Evolutionary conservation across 2,329 filamentous ascomycete genomes (phyloP).

Genomic region (Colletotrichum sp.): DNA sequence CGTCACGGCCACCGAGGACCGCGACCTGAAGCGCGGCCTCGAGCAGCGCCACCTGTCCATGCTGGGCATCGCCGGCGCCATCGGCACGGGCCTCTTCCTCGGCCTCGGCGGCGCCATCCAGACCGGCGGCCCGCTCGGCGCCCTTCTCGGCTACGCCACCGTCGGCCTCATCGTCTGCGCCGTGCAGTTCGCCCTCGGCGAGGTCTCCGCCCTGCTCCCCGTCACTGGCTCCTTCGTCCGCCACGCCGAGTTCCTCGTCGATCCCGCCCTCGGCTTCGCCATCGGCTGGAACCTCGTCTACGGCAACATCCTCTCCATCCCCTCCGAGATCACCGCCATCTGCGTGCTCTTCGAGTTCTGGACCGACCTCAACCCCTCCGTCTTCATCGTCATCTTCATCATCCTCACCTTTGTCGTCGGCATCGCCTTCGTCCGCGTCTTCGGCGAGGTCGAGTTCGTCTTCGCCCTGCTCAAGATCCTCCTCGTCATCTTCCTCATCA

Average conservation of each 20-base stretch:
- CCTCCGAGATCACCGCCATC: conserved; percentile 30
- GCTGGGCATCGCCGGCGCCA: conserved; percentile 66
- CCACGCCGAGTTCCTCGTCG: conserved; percentile 65
- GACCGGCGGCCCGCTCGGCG: conserved; percentile 52
- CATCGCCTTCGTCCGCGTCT: conserved; percentile 30
- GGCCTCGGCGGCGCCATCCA: conserved; percentile 60
- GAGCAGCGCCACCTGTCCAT: conserved; percentile 64
- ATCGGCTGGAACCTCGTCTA: conserved; percentile 68
- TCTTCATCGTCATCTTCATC: conserved; percentile 26
- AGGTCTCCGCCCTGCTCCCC: conserved; percentile 64
- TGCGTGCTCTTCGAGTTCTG: conserved; percentile 28
- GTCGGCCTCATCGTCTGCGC: conserved; percentile 62
- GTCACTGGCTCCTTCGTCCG: conserved; percentile 68
- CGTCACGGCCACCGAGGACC: conserved; percentile 52
- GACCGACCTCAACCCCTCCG: conserved; percentile 23
- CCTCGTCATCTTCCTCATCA: conserved; percentile 65
- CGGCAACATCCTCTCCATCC: conserved; percentile 39
- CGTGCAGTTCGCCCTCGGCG: conserved; percentile 64
- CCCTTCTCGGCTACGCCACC: conserved; percentile 58
- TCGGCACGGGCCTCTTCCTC: conserved; percentile 66
- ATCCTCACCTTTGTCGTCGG: conserved; percentile 23
- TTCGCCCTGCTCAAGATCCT: conserved; percentile 58
- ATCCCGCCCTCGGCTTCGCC: conserved; percentile 63
- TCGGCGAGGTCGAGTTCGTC: conserved; percentile 65
- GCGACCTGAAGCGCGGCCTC: conserved; percentile 52